Evolutionary conservation across 768 basidiomycete genomes (phyloP), one percentile per base, ranked within the genome.

Genomic region (Naganishia vaughanmartiniae): DNA sequence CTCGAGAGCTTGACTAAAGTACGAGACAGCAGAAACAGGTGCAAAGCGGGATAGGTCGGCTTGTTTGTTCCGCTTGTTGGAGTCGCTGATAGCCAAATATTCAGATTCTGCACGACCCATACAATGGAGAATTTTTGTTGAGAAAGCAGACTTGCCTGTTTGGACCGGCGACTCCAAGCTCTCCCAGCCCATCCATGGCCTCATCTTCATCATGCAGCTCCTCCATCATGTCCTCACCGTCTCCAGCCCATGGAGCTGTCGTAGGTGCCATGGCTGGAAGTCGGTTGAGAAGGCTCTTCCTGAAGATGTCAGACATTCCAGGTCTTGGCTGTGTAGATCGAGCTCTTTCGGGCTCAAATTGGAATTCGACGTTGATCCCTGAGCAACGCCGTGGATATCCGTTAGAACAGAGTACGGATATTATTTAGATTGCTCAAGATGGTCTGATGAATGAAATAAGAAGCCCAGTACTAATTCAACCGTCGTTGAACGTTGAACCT

Each of bases 1-100:
- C 75, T 92, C 89, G 2, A 89, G 82, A 11, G 95, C 94, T 73
- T 91, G 87, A 0, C 84, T 81, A 77, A 96, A 97, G 83, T 86
- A 95, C 0, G 83, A 84, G 19, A 86, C 82, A 0, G 91, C 90
- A 46, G 90, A 93, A 65, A 96, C 85, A 0, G 94, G 92, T 0
- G 87, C 76, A 73, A 87, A 89, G n/a, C 85, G 0, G 88, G 89
- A 0, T 87, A 86, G 4, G 76, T 55, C 63, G 77, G 86, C 83
- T 66, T 87, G 83, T 70, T 89, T 87, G 34, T 87, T 87, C 2
- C 86, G 88, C 78, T 88, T 84, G 11, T 85, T 85, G 53, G 84
- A 83, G n/a, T 51, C 54, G 65, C 56, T 58, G 55, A 42, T 42
- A 15, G 14, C 17, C 17, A 2, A 15, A 42, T 42, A 7, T 9